Percentiles rank a stretch among this genome's conserved stretches.
Conservation (phyloP, 805 yeast species). For the Zygoascus ofunaensis region DNA sequence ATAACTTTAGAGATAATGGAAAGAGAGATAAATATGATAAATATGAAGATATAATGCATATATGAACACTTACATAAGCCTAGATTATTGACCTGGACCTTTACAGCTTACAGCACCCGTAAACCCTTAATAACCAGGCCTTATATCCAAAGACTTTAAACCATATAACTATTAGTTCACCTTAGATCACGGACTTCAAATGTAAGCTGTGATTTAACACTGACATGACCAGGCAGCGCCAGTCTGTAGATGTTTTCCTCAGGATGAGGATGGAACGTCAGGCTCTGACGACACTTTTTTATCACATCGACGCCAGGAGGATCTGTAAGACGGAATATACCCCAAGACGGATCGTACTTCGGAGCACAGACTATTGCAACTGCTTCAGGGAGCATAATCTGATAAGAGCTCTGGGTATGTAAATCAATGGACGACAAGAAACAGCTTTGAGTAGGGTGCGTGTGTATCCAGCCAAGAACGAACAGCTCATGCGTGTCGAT, state of each 20-base stretch:
- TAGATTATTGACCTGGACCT: too few relatives aligned
- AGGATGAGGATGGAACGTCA: slow-evolving; percentile 54
- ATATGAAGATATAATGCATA: too few relatives aligned
- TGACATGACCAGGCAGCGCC: slow-evolving; percentile 47
- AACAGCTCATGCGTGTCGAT: slow-evolving; percentile 48
- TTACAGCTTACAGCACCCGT: too few relatives aligned
- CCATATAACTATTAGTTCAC: too few relatives aligned
- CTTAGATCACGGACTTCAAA: slow-evolving; percentile 44
- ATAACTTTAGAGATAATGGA: too few relatives aligned
- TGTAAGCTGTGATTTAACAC: slow-evolving; percentile 37
- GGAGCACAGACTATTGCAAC: slow-evolving; percentile 63
- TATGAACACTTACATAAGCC: too few relatives aligned
- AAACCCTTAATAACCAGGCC: too few relatives aligned
- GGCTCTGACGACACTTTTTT: slow-evolving; percentile 40
- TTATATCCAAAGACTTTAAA: too few relatives aligned
- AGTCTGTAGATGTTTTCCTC: slow-evolving; percentile 42
- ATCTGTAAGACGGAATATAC: slow-evolving; percentile 53
- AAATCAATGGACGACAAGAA: slow-evolving; percentile 57
- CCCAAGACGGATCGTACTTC: slow-evolving; percentile 38
- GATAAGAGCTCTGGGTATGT: slow-evolving; percentile 62
- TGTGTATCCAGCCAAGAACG: slow-evolving; percentile 68
- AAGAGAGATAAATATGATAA: too few relatives aligned
- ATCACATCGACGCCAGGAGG: slow-evolving; percentile 54
- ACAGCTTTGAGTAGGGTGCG: slow-evolving; percentile 68
- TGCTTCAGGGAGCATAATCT: slow-evolving; percentile 61